Conservation (phyloP, 495 filamentous ascomycete genomes). For the Aspergillus steynii region DNA sequence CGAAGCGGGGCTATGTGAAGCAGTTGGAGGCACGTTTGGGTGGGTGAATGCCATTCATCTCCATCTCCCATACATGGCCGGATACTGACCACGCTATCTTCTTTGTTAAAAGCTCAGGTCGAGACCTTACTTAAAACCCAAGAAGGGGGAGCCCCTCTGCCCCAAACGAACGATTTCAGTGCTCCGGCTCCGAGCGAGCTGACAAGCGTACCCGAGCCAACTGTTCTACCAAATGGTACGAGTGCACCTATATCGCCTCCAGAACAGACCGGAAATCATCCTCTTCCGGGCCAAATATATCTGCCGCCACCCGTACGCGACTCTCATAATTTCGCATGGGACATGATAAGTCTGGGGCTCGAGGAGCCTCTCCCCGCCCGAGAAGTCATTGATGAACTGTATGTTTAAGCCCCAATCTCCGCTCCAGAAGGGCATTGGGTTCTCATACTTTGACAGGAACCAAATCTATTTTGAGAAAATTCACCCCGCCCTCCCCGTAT, state of each 20-base stretch:
- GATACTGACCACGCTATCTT: conserved; percentile 1
- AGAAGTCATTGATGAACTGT: conserved; percentile 91
- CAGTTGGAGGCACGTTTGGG: conserved; percentile 91
- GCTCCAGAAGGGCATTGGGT: neutral
- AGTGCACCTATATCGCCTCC: conserved; percentile 24
- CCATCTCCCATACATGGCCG: neutral
- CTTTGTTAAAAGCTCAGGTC: conserved; percentile 71
- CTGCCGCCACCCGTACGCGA: conserved; percentile 24
- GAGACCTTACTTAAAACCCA: conserved; percentile 83
- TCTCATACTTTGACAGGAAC: conserved; percentile 48
- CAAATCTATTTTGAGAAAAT: conserved; percentile 89
- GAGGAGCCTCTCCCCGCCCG: conserved; percentile 88
- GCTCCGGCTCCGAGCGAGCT: conserved; percentile 27
- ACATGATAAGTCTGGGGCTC: conserved; percentile 90
- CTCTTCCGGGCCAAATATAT: conserved; percentile 20
- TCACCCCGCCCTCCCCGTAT: conserved; percentile 79
- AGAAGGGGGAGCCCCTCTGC: conserved; percentile 26
- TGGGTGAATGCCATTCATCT: conserved; percentile 38
- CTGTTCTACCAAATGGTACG: conserved; percentile 24
- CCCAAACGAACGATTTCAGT: conserved; percentile 26
- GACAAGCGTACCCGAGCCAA: conserved; percentile 27
- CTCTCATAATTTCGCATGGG: conserved; percentile 66
- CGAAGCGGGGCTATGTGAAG: conserved; percentile 98
- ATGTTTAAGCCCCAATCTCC: conserved; percentile 28
- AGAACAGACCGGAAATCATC: conserved; percentile 28